Percentiles rank a stretch among this genome's conserved stretches.
These are phyloP conservation scores for Prunus davidiana DNA, from an alignment of 306 rosid genomes.

Conservation along the genomic window DNA sequence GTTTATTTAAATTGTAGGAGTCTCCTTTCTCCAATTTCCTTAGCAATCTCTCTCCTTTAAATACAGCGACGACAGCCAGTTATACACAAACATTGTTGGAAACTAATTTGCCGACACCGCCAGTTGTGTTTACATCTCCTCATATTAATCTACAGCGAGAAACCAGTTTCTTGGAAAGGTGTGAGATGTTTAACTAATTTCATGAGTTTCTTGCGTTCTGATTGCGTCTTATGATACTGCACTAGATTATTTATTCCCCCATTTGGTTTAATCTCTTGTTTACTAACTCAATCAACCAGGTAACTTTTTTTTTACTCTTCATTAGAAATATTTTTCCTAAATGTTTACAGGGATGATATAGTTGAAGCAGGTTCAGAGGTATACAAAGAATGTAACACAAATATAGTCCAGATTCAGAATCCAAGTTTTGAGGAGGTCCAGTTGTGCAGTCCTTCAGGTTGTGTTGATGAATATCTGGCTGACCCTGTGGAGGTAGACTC, in stretches of 20 bases:
- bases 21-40: slow-evolving; percentile 18
- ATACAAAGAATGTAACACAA: slow-evolving; percentile 6
- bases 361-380: slow-evolving; percentile 13
- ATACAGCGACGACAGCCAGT: not conserved
- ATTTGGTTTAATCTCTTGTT: not conserved
- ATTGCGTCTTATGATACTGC: not conserved
- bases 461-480: slow-evolving; percentile 9
- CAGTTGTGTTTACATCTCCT: slow-evolving; percentile 25
- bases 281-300: not conserved
- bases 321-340: not conserved
- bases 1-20: slow-evolving; percentile 14
- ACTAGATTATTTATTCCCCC: not conserved
- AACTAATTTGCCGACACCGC: slow-evolving; percentile 14
- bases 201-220: not conserved
- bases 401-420: not conserved
- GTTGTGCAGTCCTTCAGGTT: slow-evolving; percentile 1
- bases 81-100: slow-evolving; percentile 5
- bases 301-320: not conserved
- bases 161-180: slow-evolving; percentile 11
- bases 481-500: slow-evolving; percentile 2
- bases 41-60: slow-evolving; percentile 21
- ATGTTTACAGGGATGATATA: slow-evolving; percentile 9
- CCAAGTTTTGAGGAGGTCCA: slow-evolving; percentile 19
- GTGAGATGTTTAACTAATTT: not conserved
- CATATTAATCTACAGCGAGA: slow-evolving; percentile 13